phyloP scores from a whole-genome alignment of 768 basidiomycete species.

The Leccinum arenicola region DNA sequence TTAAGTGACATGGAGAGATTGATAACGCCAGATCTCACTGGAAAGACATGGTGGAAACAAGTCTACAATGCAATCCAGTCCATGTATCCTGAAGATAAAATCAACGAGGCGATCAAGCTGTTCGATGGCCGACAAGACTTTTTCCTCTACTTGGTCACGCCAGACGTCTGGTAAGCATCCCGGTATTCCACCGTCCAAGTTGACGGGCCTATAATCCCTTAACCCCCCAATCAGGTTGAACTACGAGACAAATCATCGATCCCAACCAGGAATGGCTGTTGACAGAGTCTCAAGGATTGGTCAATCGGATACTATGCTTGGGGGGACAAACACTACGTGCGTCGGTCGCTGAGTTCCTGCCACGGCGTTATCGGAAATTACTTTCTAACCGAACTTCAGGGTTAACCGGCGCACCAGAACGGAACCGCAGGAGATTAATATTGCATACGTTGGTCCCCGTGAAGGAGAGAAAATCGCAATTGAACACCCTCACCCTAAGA shows the following conservation, averaged over 20 bases:
- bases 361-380: neutral
- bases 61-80: neutral
- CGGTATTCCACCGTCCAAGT: neutral
- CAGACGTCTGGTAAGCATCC: neutral
- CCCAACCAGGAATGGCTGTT: neutral
- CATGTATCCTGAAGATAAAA: neutral
- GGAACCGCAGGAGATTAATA: neutral
- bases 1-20: neutral
- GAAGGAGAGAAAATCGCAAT: neutral
- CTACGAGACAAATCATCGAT: neutral
- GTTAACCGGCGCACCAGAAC: neutral
- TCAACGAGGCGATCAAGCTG: conserved; percentile 2
- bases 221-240: neutral
- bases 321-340: neutral
- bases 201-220: neutral
- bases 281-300: neutral
- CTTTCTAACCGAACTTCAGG: neutral
- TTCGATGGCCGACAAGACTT: neutral
- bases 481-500: neutral
- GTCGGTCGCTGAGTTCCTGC: neutral
- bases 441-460: neutral
- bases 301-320: neutral
- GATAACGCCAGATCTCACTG: neutral
- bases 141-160: neutral
- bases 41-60: neutral